Evolutionary conservation across 169 alveolate species (phyloP).

Genomic region (Plasmodium vivax): DNA sequence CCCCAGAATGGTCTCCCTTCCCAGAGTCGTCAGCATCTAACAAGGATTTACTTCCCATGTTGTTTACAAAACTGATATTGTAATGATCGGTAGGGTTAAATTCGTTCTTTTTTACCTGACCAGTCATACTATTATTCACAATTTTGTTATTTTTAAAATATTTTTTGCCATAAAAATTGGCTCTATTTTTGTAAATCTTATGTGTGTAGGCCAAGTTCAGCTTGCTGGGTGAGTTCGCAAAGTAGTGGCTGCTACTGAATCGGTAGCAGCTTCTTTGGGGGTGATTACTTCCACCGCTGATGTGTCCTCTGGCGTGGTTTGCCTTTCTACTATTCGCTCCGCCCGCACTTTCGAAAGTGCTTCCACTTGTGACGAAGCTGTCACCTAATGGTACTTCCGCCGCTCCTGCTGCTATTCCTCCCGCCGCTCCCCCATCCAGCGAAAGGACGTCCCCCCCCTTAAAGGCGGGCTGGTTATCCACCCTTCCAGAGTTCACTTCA

Average conservation of each 20-base stretch:
- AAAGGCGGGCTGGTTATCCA: neutral
- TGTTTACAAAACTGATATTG: neutral
- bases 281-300: neutral
- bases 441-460: neutral
- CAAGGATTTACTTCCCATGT: neutral
- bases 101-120: neutral
- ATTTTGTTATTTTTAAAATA: slow-evolving; percentile 10
- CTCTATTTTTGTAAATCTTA: slow-evolving; percentile 27
- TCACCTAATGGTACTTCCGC: neutral
- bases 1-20: neutral
- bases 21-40: neutral
- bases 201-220: slow-evolving; percentile 49
- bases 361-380: neutral
- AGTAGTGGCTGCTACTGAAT: neutral
- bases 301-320: neutral
- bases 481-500: neutral
- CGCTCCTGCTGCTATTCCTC: neutral
- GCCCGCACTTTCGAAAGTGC: neutral
- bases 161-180: neutral
- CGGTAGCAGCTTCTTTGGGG: neutral
- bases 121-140: neutral
- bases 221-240: slow-evolving; percentile 2
- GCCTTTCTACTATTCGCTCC: neutral
- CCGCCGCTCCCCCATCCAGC: neutral
- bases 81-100: neutral